A percentile compares a stretch with the other conserved stretches of the same genome.
These are phyloP conservation scores for Cystofilobasidium ferigula DNA, from an alignment of 768 basidiomycete species.

Conservation along the genomic window DNA sequence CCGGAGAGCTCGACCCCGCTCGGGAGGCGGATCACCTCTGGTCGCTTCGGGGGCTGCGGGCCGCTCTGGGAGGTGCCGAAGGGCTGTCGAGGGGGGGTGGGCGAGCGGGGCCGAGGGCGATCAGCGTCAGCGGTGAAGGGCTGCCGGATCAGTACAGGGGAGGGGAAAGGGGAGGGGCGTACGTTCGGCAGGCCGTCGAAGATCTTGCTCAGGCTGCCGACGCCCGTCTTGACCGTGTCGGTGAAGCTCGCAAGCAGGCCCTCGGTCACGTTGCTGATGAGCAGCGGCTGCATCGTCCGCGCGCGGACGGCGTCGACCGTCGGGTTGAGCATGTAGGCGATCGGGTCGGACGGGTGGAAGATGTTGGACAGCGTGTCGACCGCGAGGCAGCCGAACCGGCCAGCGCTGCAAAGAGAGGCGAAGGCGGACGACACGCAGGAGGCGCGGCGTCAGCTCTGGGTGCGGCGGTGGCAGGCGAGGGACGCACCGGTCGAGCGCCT, in stretches of 20 bases:
- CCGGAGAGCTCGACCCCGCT: constrained; percentile 39
- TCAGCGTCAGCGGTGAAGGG: constrained; percentile 23
- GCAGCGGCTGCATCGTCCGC: constrained; percentile 31
- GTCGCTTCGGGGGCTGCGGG: constrained; percentile 29
- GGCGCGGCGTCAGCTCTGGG: too few relatives aligned
- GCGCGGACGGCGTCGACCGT: constrained; percentile 40
- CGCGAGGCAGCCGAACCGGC: constrained; percentile 43
- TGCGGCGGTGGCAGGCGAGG: too few relatives aligned
- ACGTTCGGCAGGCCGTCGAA: constrained; percentile 18
- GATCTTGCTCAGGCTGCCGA: constrained; percentile 17
- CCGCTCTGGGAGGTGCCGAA: constrained; percentile 8
- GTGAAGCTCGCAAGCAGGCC: constrained; percentile 38
- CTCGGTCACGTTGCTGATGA: constrained; percentile 36
- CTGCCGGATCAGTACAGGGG: constrained; percentile 27
- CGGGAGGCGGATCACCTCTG: constrained; percentile 35
- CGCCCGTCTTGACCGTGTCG: constrained; percentile 30
- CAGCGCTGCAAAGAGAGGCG: too few relatives aligned
- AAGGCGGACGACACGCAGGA: too few relatives aligned
- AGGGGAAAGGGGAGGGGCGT: not conserved
- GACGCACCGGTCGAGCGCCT: constrained; percentile 44
- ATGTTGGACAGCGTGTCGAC: constrained; percentile 39
- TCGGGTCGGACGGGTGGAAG: constrained; percentile 42
- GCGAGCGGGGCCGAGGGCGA: too few relatives aligned
- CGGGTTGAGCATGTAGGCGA: constrained; percentile 42
- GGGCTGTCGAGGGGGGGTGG: constrained; percentile 21